These are phyloP conservation scores for Letharia lupina DNA, from an alignment of 495 filamentous ascomycete species.

Conservation along the genomic window DNA sequence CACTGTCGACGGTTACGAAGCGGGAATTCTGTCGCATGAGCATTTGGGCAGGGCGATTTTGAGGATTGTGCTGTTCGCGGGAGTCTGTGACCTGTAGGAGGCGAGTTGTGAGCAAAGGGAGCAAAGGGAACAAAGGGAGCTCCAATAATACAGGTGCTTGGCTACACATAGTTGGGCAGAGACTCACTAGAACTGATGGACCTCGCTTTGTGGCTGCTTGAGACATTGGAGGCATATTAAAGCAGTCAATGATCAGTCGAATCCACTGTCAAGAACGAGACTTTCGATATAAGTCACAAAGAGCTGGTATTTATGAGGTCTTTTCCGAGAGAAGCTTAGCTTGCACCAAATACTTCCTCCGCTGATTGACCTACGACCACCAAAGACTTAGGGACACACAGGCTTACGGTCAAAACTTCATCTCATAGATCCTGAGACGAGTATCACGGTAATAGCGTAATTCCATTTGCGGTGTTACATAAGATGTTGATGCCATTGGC, in stretches of 20 bases:
- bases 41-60: slow-evolving; percentile 34
- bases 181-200: slow-evolving; percentile 47
- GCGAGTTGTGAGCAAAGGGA: slow-evolving; percentile 6
- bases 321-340: neutral
- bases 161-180: slow-evolving; percentile 11
- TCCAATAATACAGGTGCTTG: slow-evolving; percentile 10
- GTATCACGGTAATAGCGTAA: neutral
- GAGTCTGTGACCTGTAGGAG: slow-evolving; percentile 49
- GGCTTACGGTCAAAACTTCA: too few relatives aligned
- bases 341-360: neutral
- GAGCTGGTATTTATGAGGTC: neutral
- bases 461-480: neutral
- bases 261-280: neutral
- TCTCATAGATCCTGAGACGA: too few relatives aligned
- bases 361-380: too few relatives aligned
- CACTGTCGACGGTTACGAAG: slow-evolving; percentile 90
- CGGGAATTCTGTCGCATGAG: slow-evolving; percentile 50
- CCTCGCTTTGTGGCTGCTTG: slow-evolving; percentile 36
- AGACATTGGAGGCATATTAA: slow-evolving; percentile 17
- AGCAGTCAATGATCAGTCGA: neutral
- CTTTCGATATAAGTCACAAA: neutral
- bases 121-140: neutral
- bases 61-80: slow-evolving; percentile 41
- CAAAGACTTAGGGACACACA: too few relatives aligned
- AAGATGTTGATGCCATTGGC: neutral